Evolutionary conservation across 2,329 filamentous ascomycete species (phyloP), one percentile per base, ranked within the genome.

Genomic region (Daldinia sp.): DNA sequence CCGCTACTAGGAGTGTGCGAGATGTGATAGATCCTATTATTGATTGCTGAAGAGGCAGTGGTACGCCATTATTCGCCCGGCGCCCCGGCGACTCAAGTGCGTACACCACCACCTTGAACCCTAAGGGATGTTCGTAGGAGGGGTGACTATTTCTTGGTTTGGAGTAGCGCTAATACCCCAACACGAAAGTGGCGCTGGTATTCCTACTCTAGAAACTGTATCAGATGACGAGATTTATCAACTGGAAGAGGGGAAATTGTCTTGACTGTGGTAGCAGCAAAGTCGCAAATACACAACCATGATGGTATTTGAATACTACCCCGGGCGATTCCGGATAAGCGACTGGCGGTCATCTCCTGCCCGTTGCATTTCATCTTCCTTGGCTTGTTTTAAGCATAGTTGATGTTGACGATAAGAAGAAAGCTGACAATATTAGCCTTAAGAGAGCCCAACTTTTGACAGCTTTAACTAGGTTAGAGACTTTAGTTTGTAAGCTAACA

Each of bases 191-290:
- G 41, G 50, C 34, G 55, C 41, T 54, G 52, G 52, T 47, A 49
- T 47, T 55, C 41, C 43, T 63, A 41, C 34, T 25, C 48, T 25
- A 47, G 49, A 37, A 55, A 34, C 32, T 47, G 62, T 58, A 35
- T 67, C 65, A 68, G 56, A 68, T 68, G 65, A 68, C 65, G 37
- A 35, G 17, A 53, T 23, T 58, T 58, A 62, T 61, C 64, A 58
- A 62, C 34, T n/a, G 32, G 30, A 50, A 50, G 29, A 58, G 43
- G 47, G 58, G 39, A 41, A 43, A 47, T 43, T 64, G 61, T 61
- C 61, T 67, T 48, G 64, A 64, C 37, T 39, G 32, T 64, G 45
- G 58, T 64, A 59, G 58, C 35, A 64, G 43, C 41, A 41, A 30
- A 48, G 41, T 59, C 53, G 58, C 39, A 64, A 59, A 58, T 30